Evolutionary conservation across 805 yeast genomes (phyloP).

Genomic region (Metschnikowia henanensis): DNA sequence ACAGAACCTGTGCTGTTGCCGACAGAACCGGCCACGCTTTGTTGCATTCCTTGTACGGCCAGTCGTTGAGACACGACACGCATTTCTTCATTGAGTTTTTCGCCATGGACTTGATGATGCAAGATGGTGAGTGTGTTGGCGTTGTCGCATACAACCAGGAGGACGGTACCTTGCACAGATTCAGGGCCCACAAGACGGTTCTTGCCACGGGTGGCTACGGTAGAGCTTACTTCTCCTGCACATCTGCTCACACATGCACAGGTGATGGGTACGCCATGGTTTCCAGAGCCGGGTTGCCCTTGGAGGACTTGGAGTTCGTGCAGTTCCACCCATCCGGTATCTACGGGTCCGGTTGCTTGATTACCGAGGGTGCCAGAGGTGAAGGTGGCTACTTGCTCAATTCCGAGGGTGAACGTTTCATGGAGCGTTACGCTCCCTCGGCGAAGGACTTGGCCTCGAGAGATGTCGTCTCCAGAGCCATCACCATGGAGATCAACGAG

Average conservation of each 20-base stretch:
- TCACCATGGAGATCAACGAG: constrained; percentile 97
- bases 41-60: constrained; percentile 94
- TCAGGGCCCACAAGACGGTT: constrained; percentile 94
- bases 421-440: constrained; percentile 99
- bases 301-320: constrained; percentile 95
- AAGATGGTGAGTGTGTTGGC: constrained; percentile 96
- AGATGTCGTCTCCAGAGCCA: constrained; percentile 98
- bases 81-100: constrained; percentile 97
- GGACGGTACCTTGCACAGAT: constrained; percentile 97
- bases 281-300: constrained; percentile 95
- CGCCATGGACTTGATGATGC: constrained; percentile 91
- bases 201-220: constrained; percentile 99
- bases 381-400: constrained; percentile 98
- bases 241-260: constrained; percentile 99
- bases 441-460: constrained; percentile 98
- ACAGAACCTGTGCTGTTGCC: constrained; percentile 99
- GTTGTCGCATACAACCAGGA: constrained; percentile 97
- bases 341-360: constrained; percentile 98
- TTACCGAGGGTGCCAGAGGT: constrained; percentile 99
- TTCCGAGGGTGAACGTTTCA: constrained; percentile 98
- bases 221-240: constrained; percentile 97
- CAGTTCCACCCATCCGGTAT: constrained; percentile 99
- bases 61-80: constrained; percentile 93
- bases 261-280: constrained; percentile 99
- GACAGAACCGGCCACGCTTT: constrained; percentile 99